Evolutionary conservation across 768 basidiomycete genomes (phyloP), one percentile per base, ranked within the genome.

Genomic region (Clitopilus hobsonii): DNA sequence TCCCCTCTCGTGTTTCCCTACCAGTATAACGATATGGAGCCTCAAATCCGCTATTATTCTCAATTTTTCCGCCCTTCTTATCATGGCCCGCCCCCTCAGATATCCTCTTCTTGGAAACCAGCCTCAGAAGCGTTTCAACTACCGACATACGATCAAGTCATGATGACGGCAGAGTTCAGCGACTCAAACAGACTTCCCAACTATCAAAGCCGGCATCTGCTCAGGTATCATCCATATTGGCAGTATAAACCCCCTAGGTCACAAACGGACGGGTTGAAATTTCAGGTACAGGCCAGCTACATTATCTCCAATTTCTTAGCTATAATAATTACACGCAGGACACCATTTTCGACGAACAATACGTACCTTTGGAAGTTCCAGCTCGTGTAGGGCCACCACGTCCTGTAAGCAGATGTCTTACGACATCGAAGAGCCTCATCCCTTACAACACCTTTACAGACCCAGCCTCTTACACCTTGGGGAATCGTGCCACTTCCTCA

Each of bases 301-400:
- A n/a, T n/a, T n/a, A n/a, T n/a, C n/a, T n/a, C n/a, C n/a, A n/a
- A n/a, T n/a, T n/a, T n/a, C n/a, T n/a, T n/a, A n/a, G n/a, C n/a
- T n/a, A n/a, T n/a, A n/a, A n/a, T n/a, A n/a, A n/a, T n/a, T n/a
- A n/a, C n/a, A n/a, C n/a, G n/a, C 25, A 51, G 49, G 22, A 51
- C 24, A 51, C 49, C n/a, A 51, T 51, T 7, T 51, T 28, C 13
- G 49, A 51, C n/a, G 49, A 51, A 14, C 27, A 51, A 29, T 28
- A 22, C 18, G 30, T 51, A 10, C 14, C 24, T 27, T 27, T 51
- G 5, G 25, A 29, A 27, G 30, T 51, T 14, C 49, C 49, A 20
- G 41, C 41, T 20, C 41, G 41, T 45, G 41, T 45, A 20, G 41
- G n/a, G 22, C 41, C 41, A 8, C 16, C 41, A 23, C 41, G n/a